These are phyloP conservation scores for Mediolabrus comicus DNA, from an alignment of 108 stramenopile species.

Conservation along the genomic window DNA sequence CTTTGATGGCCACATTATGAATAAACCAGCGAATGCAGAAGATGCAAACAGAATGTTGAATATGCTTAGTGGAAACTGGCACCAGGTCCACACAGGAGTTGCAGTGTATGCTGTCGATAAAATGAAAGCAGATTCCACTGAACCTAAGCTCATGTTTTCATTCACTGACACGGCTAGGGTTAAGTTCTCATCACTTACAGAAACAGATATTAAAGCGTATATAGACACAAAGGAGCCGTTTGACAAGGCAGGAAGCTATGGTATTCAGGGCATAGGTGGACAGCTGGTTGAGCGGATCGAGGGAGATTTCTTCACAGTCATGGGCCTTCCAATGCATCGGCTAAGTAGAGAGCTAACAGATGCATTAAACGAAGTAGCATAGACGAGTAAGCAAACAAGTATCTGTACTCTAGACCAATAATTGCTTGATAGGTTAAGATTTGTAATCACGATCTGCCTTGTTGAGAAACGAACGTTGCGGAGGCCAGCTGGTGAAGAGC, in stretches of 20 bases:
- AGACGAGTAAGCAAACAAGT: not conserved
- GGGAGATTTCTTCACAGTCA: conserved; percentile 91
- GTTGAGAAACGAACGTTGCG: not conserved
- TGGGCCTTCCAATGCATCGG: conserved; percentile 93
- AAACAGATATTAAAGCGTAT: conserved; percentile 80
- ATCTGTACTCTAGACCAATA: not conserved
- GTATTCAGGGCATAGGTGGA: conserved; percentile 93
- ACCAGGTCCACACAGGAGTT: conserved; percentile 91
- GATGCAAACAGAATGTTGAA: conserved; percentile 80
- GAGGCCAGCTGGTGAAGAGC: too few relatives aligned
- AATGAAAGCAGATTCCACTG: not conserved
- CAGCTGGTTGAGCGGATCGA: conserved; percentile 70
- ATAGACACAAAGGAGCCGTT: conserved; percentile 89
- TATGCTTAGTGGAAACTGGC: conserved; percentile 70
- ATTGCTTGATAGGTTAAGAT: not conserved
- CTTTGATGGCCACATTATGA: conserved; percentile 66
- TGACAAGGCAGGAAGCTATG: conserved; percentile 96
- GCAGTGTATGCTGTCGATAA: conserved; percentile 57
- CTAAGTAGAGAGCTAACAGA: conserved; percentile 56
- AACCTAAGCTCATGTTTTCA: conserved; percentile 46
- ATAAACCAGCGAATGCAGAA: conserved; percentile 79
- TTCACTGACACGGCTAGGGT: conserved; percentile 86
- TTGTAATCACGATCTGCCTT: not conserved
- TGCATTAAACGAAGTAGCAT: conserved; percentile 33
- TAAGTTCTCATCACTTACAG: conserved; percentile 63